These are phyloP conservation scores for Coniella lustricola DNA, from an alignment of 2,329 filamentous ascomycete genomes.

Conservation along the genomic window DNA sequence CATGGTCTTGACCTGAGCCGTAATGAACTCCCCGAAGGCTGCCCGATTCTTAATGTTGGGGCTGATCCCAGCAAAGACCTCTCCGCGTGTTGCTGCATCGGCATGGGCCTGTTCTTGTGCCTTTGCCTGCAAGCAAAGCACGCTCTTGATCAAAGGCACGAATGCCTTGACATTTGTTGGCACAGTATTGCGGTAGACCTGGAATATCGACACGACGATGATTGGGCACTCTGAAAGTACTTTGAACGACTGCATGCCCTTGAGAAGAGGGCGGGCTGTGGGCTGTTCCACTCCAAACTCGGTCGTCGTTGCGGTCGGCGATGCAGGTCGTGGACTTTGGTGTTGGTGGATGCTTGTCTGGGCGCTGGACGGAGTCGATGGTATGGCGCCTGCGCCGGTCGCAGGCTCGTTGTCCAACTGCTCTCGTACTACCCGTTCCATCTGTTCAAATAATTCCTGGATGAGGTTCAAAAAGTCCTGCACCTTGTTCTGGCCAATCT, in stretches of 20 bases:
- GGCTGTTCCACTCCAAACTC: conserved; percentile 82
- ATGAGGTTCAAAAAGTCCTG: conserved; percentile 88
- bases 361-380: conserved; percentile 59
- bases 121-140: conserved; percentile 80
- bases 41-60: conserved; percentile 87
- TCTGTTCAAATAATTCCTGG: conserved; percentile 89
- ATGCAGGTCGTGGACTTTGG: conserved; percentile 74
- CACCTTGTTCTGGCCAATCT: conserved; percentile 69
- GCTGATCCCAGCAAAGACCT: conserved; percentile 87
- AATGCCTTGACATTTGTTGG: conserved; percentile 83
- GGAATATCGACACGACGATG: conserved; percentile 96
- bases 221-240: conserved; percentile 97
- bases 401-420: conserved; percentile 76
- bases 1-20: conserved; percentile 98
- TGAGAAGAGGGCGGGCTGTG: conserved; percentile 68
- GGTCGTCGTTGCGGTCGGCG: conserved; percentile 73
- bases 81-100: conserved; percentile 71
- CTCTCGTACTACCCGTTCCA: conserved; percentile 90
- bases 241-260: conserved; percentile 98
- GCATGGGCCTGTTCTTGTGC: conserved; percentile 88
- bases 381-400: conserved; percentile 47
- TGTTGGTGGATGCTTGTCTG: conserved; percentile 63
- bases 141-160: conserved; percentile 86
- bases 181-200: conserved; percentile 78
- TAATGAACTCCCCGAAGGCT: conserved; percentile 96